These are phyloP conservation scores for Cercospora brassicicola DNA, from an alignment of 2,329 filamentous ascomycete species.

Conservation along the genomic window DNA sequence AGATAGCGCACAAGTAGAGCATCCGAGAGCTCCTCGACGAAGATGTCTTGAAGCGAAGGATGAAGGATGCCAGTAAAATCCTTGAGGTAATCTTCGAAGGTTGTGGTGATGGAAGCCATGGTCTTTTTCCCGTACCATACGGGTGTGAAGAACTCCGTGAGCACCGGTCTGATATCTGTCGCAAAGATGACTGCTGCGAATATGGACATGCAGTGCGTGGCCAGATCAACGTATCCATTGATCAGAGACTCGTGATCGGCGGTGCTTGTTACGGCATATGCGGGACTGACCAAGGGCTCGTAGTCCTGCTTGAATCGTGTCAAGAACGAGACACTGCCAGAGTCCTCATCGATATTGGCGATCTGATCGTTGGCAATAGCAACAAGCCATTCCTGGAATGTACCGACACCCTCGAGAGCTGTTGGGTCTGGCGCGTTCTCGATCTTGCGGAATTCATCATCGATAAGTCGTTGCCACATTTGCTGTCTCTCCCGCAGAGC, in stretches of 20 bases:
- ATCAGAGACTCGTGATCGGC: constrained; percentile 72
- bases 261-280: constrained; percentile 71
- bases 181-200: constrained; percentile 86
- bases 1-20: constrained; percentile 87
- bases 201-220: constrained; percentile 84
- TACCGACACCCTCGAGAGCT: constrained; percentile 71
- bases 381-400: constrained; percentile 83
- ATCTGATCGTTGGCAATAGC: constrained; percentile 98
- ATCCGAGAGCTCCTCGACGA: constrained; percentile 90
- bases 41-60: constrained; percentile 82
- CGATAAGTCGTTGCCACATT: constrained; percentile 82
- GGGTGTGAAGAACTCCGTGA: constrained; percentile 85
- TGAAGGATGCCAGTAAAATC: constrained; percentile 82
- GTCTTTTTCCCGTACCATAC: constrained; percentile 84
- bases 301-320: constrained; percentile 83
- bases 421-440: constrained; percentile 57
- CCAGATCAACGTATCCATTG: constrained; percentile 92
- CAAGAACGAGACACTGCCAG: constrained; percentile 76
- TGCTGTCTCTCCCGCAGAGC: constrained; percentile 79
- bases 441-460: constrained; percentile 78
- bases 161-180: constrained; percentile 75
- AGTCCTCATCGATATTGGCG: constrained; percentile 86
- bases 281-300: constrained; percentile 74
- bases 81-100: constrained; percentile 89
- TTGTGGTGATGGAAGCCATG: constrained; percentile 91